phyloP scores from a whole-genome alignment of 495 filamentous ascomycete genomes.

The Recurvomyces mirabilis region DNA sequence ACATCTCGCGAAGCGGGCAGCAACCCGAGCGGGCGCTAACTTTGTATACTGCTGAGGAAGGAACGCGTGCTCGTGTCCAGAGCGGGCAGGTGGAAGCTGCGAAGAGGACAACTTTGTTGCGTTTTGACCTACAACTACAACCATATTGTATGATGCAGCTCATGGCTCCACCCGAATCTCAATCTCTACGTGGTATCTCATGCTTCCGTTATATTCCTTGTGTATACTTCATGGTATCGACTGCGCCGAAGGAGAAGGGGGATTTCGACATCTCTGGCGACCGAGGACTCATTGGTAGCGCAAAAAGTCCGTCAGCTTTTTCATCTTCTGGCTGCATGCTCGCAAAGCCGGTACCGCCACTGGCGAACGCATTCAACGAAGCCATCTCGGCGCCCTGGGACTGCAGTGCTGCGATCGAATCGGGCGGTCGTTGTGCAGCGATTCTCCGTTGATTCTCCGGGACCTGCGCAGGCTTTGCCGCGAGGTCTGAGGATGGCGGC shows the following conservation, averaged over 20 bases:
- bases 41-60: no score
- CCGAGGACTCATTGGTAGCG: constrained; percentile 66
- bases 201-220: no score
- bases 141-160: no score
- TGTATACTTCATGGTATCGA: constrained; percentile 20
- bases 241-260: constrained; percentile 18
- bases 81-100: no score
- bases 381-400: constrained; percentile 35
- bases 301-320: constrained; percentile 67
- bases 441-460: constrained; percentile 33
- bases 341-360: constrained; percentile 8
- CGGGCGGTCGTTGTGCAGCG: constrained; percentile 20
- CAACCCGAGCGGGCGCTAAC: no score
- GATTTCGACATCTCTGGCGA: constrained; percentile 56
- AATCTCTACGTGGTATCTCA: no score
- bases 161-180: no score
- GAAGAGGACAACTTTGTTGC: no score
- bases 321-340: constrained; percentile 21
- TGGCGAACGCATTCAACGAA: constrained; percentile 28
- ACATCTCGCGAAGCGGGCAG: no score
- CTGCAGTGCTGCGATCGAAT: constrained; percentile 26
- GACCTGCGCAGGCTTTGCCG: constrained; percentile 27
- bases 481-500: constrained; percentile 20
- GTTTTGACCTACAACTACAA: no score
- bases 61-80: no score